Conservation (phyloP, 208 protist genomes). For the Leishmania amazonensis region DNA sequence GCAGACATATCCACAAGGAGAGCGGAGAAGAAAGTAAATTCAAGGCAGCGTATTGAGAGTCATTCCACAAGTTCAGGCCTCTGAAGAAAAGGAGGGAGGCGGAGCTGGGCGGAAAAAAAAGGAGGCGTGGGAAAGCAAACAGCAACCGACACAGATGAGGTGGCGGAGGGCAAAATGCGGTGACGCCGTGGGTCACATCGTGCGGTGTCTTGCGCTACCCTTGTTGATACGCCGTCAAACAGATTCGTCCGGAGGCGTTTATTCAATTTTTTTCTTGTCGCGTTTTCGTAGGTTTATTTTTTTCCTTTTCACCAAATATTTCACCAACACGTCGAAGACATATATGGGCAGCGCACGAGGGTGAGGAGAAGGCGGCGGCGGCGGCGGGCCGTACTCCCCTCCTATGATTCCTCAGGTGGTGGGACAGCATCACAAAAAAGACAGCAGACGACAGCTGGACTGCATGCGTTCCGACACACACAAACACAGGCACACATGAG, state of each 20-base stretch:
- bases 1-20: neutral
- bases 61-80: neutral
- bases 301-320: neutral
- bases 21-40: conserved; percentile 18
- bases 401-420: too few relatives aligned
- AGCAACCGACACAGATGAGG: neutral
- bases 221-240: too few relatives aligned
- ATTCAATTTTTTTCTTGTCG: too few relatives aligned
- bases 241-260: too few relatives aligned
- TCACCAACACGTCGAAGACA: neutral
- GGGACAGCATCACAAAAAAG: neutral
- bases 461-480: neutral
- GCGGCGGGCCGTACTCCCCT: too few relatives aligned
- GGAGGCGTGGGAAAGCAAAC: neutral
- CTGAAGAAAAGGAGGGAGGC: neutral
- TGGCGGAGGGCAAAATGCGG: neutral
- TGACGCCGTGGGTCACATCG: neutral
- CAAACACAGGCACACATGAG: neutral
- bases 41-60: neutral
- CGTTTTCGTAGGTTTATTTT: neutral
- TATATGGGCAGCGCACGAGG: too few relatives aligned
- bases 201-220: too few relatives aligned
- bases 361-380: too few relatives aligned
- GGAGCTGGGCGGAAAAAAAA: neutral
- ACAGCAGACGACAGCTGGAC: neutral